These are phyloP conservation scores for Jamesozyma lodderae DNA, from an alignment of 805 yeast genomes.

Conservation along the genomic window DNA sequence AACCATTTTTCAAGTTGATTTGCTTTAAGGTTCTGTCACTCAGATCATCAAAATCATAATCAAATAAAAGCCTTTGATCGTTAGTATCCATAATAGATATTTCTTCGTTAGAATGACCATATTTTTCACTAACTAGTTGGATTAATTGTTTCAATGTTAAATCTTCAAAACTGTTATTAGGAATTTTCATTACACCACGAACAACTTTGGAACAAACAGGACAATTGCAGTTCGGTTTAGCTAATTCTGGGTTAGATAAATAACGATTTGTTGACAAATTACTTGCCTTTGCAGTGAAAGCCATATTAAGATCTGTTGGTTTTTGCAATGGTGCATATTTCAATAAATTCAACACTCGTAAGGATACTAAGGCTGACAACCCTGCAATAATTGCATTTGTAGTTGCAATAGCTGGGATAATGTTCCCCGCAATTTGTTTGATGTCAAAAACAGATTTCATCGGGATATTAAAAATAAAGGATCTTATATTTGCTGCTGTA, in stretches of 20 bases:
- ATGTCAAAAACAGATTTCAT: constrained; percentile 72
- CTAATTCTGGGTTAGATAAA: constrained; percentile 53
- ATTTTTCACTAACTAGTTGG: constrained; percentile 37
- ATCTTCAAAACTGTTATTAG: constrained; percentile 11
- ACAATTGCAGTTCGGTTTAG: constrained; percentile 62
- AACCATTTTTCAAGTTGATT: constrained; percentile 51
- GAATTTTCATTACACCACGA: constrained; percentile 40
- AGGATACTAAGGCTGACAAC: constrained; percentile 64
- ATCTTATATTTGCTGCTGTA: constrained; percentile 74
- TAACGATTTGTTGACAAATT: constrained; percentile 41
- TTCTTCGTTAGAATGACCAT: constrained; percentile 40
- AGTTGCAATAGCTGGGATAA: constrained; percentile 97
- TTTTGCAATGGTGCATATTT: constrained; percentile 26
- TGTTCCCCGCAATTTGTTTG: constrained; percentile 94
- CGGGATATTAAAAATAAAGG: constrained; percentile 60
- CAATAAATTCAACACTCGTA: constrained; percentile 40
- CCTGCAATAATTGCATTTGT: constrained; percentile 96
- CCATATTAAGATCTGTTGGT: constrained; percentile 35
- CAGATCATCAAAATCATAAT: constrained; percentile 83
- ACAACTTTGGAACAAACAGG: constrained; percentile 49
- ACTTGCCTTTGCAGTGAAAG: constrained; percentile 45
- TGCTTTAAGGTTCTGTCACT: constrained; percentile 38
- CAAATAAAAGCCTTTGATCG: constrained; percentile 58
- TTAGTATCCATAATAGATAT: constrained; percentile 25
- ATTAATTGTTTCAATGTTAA: constrained; percentile 45